phyloP scores from a whole-genome alignment of 805 yeast genomes.

The Saccharomycopsis selenospora region DNA sequence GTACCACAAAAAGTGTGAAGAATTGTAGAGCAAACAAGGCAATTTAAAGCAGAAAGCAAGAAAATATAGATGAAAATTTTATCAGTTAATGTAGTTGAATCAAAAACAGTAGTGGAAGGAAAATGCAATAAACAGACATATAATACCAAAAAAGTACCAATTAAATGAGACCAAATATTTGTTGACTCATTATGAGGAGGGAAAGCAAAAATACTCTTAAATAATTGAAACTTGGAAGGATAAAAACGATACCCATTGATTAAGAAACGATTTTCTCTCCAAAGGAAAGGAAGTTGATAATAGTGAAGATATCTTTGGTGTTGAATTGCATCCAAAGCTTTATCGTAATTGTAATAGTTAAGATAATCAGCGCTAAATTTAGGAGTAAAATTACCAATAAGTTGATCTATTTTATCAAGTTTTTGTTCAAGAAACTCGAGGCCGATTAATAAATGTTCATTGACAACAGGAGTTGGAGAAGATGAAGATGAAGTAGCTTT shows the following conservation, averaged over 20 bases:
- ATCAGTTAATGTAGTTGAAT: constrained; percentile 29
- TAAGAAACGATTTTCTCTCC: constrained; percentile 89
- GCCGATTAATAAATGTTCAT: constrained; percentile 12
- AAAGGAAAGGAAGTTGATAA: constrained; percentile 82
- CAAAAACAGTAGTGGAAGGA: constrained; percentile 52
- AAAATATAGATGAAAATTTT: constrained; percentile 55
- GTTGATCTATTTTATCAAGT: constrained; percentile 13
- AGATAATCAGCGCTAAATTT: constrained; percentile 21
- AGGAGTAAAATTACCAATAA: constrained; percentile 18
- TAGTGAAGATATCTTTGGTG: constrained; percentile 52
- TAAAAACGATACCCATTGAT: constrained; percentile 81
- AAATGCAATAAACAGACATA: constrained; percentile 53
- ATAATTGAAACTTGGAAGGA: constrained; percentile 49
- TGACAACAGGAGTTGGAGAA: background rate
- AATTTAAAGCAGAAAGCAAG: constrained; percentile 63
- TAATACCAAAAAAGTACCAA: constrained; percentile 55
- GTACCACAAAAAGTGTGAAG: constrained; percentile 93
- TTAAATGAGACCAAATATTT: constrained; percentile 88
- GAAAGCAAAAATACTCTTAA: constrained; percentile 48
- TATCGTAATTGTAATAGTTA: constrained; percentile 40
- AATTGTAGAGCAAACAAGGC: constrained; percentile 67
- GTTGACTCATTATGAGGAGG: constrained; percentile 78
- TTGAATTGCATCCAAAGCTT: constrained; percentile 37
- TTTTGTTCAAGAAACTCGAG: constrained; percentile 17
- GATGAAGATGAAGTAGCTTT: background rate